These are phyloP conservation scores for Annulohypoxylon stygium DNA, from an alignment of 495 filamentous ascomycete genomes.

Conservation along the genomic window DNA sequence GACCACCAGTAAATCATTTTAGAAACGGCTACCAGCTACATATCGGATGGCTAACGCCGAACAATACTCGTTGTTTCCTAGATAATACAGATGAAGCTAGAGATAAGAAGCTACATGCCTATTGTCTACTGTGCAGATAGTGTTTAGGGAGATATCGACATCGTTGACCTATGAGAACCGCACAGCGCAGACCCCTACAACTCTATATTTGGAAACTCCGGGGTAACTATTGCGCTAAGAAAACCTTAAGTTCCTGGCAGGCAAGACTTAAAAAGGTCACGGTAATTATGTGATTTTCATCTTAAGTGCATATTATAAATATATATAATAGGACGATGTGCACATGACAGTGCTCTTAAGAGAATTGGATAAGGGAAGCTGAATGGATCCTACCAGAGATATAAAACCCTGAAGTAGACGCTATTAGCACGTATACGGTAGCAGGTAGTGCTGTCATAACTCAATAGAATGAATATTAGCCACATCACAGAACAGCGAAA, in stretches of 20 bases:
- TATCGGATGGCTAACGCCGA: not conserved
- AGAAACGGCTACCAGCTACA: not conserved
- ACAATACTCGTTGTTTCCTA: not conserved
- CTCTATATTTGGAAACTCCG: not conserved
- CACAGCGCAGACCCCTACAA: not conserved
- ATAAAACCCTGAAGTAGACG: no score
- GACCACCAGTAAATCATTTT: not conserved
- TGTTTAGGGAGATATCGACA: not conserved
- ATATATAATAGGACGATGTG: not conserved
- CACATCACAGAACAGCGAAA: no score
- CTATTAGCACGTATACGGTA: no score
- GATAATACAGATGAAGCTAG: not conserved
- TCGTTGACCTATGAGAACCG: not conserved
- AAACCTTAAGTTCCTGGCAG: not conserved
- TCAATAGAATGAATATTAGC: no score
- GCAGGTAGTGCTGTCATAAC: no score
- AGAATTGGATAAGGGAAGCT: no score
- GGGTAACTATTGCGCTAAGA: not conserved
- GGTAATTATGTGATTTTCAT: not conserved
- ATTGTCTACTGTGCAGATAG: not conserved
- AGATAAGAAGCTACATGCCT: not conserved
- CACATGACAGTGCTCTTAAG: not conserved
- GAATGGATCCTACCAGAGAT: no score
- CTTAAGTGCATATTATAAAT: not conserved
- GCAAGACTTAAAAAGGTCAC: not conserved